A percentile compares a stretch with the other conserved stretches of the same genome.
Evolutionary conservation across 352 stramenopile genomes (phyloP).

Genomic region (Pythium aphanidermatum): DNA sequence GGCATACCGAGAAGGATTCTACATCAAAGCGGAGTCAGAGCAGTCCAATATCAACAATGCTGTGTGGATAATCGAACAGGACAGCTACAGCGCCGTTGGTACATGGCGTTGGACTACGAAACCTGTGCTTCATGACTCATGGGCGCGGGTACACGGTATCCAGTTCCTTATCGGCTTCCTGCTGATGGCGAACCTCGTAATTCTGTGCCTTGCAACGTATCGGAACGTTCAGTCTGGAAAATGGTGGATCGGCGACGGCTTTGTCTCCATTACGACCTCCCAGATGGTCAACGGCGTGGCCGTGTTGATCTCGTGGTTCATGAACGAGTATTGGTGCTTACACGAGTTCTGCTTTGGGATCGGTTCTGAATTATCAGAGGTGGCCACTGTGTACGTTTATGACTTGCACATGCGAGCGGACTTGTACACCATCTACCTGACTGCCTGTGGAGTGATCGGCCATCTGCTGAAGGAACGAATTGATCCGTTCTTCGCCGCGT

Average conservation of each 20-base stretch:
- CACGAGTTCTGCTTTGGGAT: conserved; percentile 8
- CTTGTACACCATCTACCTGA: conserved; percentile 22
- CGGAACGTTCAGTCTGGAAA: conserved; percentile 6
- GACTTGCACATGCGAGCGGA: conserved; percentile 14
- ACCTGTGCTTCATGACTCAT: conserved; percentile 14
- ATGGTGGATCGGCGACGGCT: conserved; percentile 20
- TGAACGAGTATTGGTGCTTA: conserved; percentile 19
- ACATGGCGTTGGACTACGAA: conserved; percentile 1
- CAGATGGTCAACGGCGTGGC: conserved; percentile 1
- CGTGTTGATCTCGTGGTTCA: conserved; percentile 11
- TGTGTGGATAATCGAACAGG: conserved; percentile 1
- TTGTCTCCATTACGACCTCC: conserved; percentile 7
- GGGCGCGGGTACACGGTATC: conserved; percentile 18
- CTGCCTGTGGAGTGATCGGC: conserved; percentile 12
- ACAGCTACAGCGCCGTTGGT: background rate
- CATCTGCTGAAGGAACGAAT: conserved; percentile 15
- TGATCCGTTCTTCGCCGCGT: conserved; percentile 16
- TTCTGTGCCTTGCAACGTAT: conserved; percentile 11
- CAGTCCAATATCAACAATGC: conserved; percentile 20
- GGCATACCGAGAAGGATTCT: conserved; percentile 8
- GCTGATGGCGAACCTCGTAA: conserved; percentile 9
- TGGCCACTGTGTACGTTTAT: background rate
- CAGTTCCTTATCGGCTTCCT: conserved; percentile 15
- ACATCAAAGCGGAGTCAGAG: conserved; percentile 14
- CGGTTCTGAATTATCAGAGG: background rate